Base-by-base conservation (phyloP, 169 alveolate genomes). In the Cryptosporidium ubiquitum region DNA sequence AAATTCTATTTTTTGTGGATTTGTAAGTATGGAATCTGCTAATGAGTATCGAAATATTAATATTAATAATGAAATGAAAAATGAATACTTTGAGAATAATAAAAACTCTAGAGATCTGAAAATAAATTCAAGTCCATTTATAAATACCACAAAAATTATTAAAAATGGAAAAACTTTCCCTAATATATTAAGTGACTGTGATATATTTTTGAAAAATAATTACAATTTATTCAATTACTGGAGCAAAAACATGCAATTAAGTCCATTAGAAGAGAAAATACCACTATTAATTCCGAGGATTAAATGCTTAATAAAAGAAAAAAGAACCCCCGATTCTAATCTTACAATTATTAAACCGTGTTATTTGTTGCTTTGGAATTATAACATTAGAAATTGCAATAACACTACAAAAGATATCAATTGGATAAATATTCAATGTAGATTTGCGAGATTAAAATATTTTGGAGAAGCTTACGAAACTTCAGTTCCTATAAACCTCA, bases 1-100 rank as follows among this genome's bases (percentile, higher is more conserved):
- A 79, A 79, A 47, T 40, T 68, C 89, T 5, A 29, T 57, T 58
- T 79, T 79, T 79, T 79, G 89, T 79, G 89, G 89, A 20, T 79
- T 79, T 40, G 89, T 79, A 6, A 37, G 37, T 29, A 40, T 79
- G 20, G 86, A 74, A 9, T 29, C 37, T 23, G 35, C 35, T 20
- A 40, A 20, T 20, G 42, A 69, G 5, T 14, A 18, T 37, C 20
- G 31, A 42, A 44, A 42, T 20, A 60, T 12, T 20, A 40, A n/a
- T 16, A n/a, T 66, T 58, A 7, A 31, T 61, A 37, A 42, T 16
- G 31, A 33, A 3, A 26, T 12, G 29, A 49, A 55, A 18, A 44
- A 73, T 33, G 31, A 7, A 52, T 16, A 31, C 9, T 31, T 55
- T 16, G 51, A 51, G 1, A 33, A 35, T 4, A 55, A 31, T 23